These are phyloP conservation scores for Tephrocybe sp. DNA, from an alignment of 768 basidiomycete species.

Conservation along the genomic window DNA sequence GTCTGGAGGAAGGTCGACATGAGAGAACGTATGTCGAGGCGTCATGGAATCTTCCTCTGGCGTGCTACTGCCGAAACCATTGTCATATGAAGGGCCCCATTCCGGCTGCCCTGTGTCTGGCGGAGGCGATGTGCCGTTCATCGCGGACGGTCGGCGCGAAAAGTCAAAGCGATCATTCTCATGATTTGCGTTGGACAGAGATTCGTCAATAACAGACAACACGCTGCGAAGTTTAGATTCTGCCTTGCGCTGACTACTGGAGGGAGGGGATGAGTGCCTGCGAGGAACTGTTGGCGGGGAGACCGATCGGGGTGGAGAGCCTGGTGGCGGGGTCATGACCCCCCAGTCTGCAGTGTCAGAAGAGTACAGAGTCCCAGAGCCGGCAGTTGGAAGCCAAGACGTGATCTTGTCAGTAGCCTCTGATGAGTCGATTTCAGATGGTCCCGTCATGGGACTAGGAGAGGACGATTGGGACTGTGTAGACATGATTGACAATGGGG, in stretches of 20 bases:
- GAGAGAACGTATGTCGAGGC: constrained; percentile 39
- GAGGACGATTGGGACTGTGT: constrained; percentile 54
- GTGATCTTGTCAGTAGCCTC: constrained; percentile 32
- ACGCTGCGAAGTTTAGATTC: constrained; percentile 70
- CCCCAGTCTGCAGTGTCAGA: constrained; percentile 59
- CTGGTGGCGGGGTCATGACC: constrained; percentile 35
- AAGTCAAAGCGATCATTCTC: constrained; percentile 19
- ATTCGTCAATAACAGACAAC: constrained; percentile 72
- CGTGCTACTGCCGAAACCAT: constrained; percentile 29
- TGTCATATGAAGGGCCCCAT: constrained; percentile 41
- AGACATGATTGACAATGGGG: constrained; percentile 78
- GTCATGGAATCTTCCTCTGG: constrained; percentile 38
- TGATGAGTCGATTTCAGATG: constrained; percentile 36
- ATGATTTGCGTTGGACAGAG: constrained; percentile 34
- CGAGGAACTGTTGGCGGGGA: constrained; percentile 46
- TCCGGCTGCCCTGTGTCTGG: constrained; percentile 27
- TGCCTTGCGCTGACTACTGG: constrained; percentile 43
- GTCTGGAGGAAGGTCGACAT: constrained; percentile 20
- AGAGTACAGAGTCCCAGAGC: constrained; percentile 42
- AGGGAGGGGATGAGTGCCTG: constrained; percentile 50
- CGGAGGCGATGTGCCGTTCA: constrained; percentile 21
- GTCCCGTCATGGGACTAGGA: constrained; percentile 54
- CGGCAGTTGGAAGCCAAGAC: constrained; percentile 51
- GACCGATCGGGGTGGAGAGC: constrained; percentile 46
- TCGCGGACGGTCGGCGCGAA: constrained; percentile 19